A percentile compares a stretch with the other conserved stretches of the same genome.
These are phyloP conservation scores for Fusarium foetens DNA, from an alignment of 2,329 filamentous ascomycete genomes.

Conservation along the genomic window DNA sequence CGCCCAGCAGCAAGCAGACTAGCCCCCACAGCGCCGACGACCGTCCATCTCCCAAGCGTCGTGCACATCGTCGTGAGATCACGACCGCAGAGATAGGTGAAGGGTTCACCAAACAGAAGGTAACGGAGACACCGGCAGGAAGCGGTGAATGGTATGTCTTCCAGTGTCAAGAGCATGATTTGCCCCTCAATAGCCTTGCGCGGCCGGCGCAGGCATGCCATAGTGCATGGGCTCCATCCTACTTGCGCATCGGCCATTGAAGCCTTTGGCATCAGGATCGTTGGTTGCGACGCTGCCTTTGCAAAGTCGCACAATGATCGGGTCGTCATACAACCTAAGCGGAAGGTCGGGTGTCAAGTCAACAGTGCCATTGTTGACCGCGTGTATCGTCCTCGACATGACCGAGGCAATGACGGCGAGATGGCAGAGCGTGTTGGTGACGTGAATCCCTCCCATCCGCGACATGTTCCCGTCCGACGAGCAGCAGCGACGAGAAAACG, in stretches of 20 bases:
- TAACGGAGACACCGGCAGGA: neutral
- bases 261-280: neutral
- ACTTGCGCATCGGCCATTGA: neutral
- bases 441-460: accelerated
- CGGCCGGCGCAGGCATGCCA: neutral
- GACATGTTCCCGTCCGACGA: neutral
- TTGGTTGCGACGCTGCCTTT: neutral
- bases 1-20: neutral
- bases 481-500: neutral
- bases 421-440: neutral
- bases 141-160: neutral
- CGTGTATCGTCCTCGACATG: neutral
- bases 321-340: accelerated
- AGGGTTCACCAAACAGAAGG: neutral
- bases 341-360: accelerated
- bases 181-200: neutral
- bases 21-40: accelerated
- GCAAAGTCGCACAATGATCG: neutral
- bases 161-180: neutral
- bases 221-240: accelerated
- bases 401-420: accelerated
- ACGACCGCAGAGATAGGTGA: neutral
- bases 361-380: accelerated
- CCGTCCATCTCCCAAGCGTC: neutral
- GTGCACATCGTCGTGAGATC: neutral